phyloP scores from a whole-genome alignment of 2,329 filamentous ascomycete genomes.

The Aspergillus tamarii region DNA sequence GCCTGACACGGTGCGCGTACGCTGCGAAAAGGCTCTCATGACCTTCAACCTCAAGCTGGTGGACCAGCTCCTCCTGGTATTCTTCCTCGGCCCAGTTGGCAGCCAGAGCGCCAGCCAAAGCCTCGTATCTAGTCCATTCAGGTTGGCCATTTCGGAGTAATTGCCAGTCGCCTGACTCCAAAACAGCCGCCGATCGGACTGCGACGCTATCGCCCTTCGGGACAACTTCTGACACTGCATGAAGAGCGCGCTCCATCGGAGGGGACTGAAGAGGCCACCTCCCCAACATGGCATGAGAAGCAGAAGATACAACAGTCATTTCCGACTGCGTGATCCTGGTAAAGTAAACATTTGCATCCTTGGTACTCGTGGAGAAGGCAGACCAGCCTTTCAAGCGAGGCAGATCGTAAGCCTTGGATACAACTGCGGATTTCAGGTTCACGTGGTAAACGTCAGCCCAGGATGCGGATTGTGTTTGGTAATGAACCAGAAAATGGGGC shows the following conservation, averaged over 20 bases:
- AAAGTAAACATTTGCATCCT: conserved; percentile 84
- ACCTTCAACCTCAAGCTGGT: conserved; percentile 82
- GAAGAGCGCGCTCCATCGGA: conserved; percentile 55
- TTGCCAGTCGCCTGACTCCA: conserved; percentile 73
- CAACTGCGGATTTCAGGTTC: conserved; percentile 67
- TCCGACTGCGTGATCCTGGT: conserved; percentile 78
- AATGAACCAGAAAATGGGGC: conserved; percentile 85
- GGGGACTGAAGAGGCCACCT: conserved; percentile 67
- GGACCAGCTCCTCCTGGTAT: conserved; percentile 72
- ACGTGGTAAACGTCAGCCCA: conserved; percentile 87
- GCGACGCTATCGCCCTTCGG: conserved; percentile 73
- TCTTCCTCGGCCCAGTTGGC: conserved; percentile 80
- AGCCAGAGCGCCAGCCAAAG: conserved; percentile 75
- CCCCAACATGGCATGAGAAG: conserved; percentile 74
- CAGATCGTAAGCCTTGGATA: conserved; percentile 79
- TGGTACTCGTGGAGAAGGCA: conserved; percentile 76
- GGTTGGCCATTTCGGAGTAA: conserved; percentile 80
- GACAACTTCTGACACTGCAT: conserved; percentile 81
- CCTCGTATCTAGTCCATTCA: conserved; percentile 81
- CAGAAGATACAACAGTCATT: conserved; percentile 72
- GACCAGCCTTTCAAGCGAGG: conserved; percentile 71
- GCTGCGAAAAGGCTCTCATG: conserved; percentile 78
- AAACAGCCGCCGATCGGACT: conserved; percentile 72
- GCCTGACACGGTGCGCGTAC: conserved; percentile 84
- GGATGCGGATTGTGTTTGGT: conserved; percentile 68